Conservation (phyloP, 2,329 filamentous ascomycete genomes). For the Scedosporium apiospermum region DNA sequence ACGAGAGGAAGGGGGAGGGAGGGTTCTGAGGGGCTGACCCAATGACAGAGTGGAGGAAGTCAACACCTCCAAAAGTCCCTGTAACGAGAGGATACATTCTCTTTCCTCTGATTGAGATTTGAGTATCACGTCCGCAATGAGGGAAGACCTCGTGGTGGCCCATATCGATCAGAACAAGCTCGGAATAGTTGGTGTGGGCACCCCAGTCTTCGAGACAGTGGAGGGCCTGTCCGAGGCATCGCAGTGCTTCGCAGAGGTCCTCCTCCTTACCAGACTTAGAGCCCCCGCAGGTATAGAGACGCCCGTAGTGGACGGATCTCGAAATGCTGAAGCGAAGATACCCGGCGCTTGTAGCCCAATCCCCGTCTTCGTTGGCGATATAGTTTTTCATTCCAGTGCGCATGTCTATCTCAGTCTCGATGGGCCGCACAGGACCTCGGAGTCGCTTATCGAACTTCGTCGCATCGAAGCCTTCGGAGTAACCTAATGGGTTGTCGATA, state of each 20-base stretch:
- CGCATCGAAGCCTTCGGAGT: constrained; percentile 69
- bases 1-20: constrained; percentile 36
- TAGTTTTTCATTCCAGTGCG: constrained; percentile 98
- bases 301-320: constrained; percentile 67
- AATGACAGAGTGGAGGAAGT: constrained; percentile 72
- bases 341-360: constrained; percentile 82
- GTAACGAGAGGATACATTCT: constrained; percentile 62
- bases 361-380: constrained; percentile 80
- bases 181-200: constrained; percentile 77
- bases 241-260: constrained; percentile 70
- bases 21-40: constrained; percentile 61
- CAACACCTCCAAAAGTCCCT: constrained; percentile 68
- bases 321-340: constrained; percentile 71
- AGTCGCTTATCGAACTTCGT: constrained; percentile 72
- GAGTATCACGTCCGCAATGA: constrained; percentile 58
- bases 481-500: constrained; percentile 69
- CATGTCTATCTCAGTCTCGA: constrained; percentile 64
- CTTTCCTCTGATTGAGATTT: constrained; percentile 57
- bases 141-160: constrained; percentile 61
- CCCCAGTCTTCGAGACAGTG: constrained; percentile 74
- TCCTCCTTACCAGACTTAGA: constrained; percentile 55
- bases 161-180: constrained; percentile 65
- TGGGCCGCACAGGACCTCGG: constrained; percentile 63
- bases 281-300: constrained; percentile 58
- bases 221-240: constrained; percentile 66